Base-by-base conservation (phyloP, 345 rosid species). In the Dovyalis caffra region DNA sequence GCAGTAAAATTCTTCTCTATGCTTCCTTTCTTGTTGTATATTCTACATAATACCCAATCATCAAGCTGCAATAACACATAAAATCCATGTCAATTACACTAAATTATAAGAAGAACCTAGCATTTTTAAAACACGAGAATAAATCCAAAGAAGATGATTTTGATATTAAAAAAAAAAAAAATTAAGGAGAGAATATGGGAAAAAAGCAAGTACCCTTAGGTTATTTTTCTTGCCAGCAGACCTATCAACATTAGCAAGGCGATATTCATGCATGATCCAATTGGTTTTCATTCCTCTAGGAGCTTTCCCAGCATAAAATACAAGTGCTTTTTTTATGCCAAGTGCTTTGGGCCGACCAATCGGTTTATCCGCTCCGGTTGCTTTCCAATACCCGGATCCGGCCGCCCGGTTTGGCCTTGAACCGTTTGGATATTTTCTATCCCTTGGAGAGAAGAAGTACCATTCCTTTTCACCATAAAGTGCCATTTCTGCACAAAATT, bases 231-330 rank as follows among this genome's bases (percentile, higher is more conserved):
- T 88, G 77, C 82, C 72, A 40, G 97, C 91, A 23, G 97, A 88
- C 38, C 99, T 81, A 65, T 94, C 92, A 16, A 91, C 95, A 77
- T 92, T 87, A 10, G 95, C 91, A 18, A 90, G 92, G 43, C 98
- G 97, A 72, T 94, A 94, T 65, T 94, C 98, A 4, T 94, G 98
- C 98, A 94, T 94, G 53, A 94, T 94, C 99, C 99, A 94, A 38
- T 94, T 92, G 72, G 98, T 94, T 73, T 92, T 94, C 40, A 89
- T 61, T 9, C 96, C 97, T 71, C 79, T 86, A 0, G 97, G 97
- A 23, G 99, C 93, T 78, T 94, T 94, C 0, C 98, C 98, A 0
- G 97, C 89, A 67, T 92, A 94, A 74, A 94, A 94, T 62, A 92
- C 98, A 4, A 94, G 88, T 9, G 97, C 92, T 69, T 94, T 92